phyloP scores from a whole-genome alignment of 495 filamentous ascomycete species.

The Penicillium odoratum region DNA sequence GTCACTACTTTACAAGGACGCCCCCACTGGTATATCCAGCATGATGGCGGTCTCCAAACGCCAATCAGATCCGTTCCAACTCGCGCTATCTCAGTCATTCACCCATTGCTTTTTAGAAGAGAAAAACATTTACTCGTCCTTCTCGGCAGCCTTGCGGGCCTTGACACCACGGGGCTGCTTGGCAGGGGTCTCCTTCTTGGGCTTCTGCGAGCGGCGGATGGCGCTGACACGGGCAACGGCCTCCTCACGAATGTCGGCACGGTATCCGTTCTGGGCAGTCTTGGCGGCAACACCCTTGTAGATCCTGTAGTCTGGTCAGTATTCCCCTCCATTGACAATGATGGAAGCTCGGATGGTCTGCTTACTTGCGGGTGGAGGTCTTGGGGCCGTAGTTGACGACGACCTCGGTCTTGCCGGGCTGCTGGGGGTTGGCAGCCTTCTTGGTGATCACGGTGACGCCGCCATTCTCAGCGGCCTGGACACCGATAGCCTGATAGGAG shows the following conservation, averaged over 20 bases:
- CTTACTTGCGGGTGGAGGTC: slow-evolving; percentile 77
- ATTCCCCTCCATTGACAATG: background rate
- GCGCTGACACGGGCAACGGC: slow-evolving; percentile 88
- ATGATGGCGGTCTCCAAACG: background rate
- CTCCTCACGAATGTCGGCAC: slow-evolving; percentile 80
- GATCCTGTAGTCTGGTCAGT: slow-evolving; percentile 58
- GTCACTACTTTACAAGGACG: background rate
- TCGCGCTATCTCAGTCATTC: background rate
- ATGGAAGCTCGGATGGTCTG: background rate
- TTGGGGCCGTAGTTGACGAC: slow-evolving; percentile 65
- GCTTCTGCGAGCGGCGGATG: slow-evolving; percentile 73
- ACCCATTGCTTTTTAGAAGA: background rate
- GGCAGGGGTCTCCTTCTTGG: slow-evolving; percentile 72
- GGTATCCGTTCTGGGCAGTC: slow-evolving; percentile 80
- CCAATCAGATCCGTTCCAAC: background rate
- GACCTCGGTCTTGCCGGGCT: slow-evolving; percentile 64
- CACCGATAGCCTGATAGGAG: slow-evolving; percentile 72
- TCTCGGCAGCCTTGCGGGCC: slow-evolving; percentile 72
- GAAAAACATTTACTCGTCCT: slow-evolving; percentile 43
- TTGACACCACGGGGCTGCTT: slow-evolving; percentile 76
- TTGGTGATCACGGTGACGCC: slow-evolving; percentile 78
- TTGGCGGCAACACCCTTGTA: slow-evolving; percentile 79
- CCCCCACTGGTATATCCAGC: background rate
- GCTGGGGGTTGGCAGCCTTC: slow-evolving; percentile 66
- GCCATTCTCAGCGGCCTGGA: slow-evolving; percentile 65